phyloP scores from a whole-genome alignment of 495 filamentous ascomycete species.

The Annulohypoxylon moriforme region DNA sequence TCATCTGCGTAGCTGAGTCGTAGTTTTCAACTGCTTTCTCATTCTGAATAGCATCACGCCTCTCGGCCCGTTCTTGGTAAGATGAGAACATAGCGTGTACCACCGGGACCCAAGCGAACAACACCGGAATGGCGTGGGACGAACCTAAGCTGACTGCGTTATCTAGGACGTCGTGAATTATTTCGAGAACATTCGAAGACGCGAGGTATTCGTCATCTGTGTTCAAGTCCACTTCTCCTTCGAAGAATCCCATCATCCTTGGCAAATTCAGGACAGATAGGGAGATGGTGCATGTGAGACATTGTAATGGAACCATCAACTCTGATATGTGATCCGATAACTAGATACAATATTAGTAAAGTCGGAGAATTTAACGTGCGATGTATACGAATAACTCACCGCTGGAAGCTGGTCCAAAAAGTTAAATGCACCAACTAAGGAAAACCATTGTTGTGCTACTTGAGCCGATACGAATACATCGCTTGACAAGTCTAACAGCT shows the following conservation, averaged over 20 bases:
- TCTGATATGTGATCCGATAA: constrained; percentile 56
- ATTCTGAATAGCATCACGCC: constrained; percentile 70
- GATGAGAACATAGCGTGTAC: constrained; percentile 73
- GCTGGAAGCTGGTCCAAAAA: constrained; percentile 72
- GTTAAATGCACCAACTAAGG: constrained; percentile 69
- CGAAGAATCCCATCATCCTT: constrained; percentile 56
- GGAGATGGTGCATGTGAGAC: constrained; percentile 76
- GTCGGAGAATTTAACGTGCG: neutral
- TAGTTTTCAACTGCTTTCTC: constrained; percentile 69
- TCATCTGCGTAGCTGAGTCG: constrained; percentile 55
- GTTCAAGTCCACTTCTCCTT: constrained; percentile 53
- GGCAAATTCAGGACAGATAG: constrained; percentile 78
- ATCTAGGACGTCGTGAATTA: constrained; percentile 72
- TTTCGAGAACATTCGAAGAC: constrained; percentile 68
- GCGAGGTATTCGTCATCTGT: constrained; percentile 68
- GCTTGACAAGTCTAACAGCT: constrained; percentile 68
- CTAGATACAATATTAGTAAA: constrained; percentile 49
- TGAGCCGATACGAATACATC: constrained; percentile 67
- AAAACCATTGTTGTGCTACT: constrained; percentile 76
- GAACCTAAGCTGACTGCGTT: constrained; percentile 58
- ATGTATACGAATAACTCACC: constrained; percentile 55
- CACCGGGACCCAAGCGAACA: constrained; percentile 82
- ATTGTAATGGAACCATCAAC: constrained; percentile 70
- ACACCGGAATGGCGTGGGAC: constrained; percentile 69
- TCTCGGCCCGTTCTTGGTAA: constrained; percentile 67